Conservation (phyloP, 2,329 filamentous ascomycete species). For the Penicillium sp. region DNA sequence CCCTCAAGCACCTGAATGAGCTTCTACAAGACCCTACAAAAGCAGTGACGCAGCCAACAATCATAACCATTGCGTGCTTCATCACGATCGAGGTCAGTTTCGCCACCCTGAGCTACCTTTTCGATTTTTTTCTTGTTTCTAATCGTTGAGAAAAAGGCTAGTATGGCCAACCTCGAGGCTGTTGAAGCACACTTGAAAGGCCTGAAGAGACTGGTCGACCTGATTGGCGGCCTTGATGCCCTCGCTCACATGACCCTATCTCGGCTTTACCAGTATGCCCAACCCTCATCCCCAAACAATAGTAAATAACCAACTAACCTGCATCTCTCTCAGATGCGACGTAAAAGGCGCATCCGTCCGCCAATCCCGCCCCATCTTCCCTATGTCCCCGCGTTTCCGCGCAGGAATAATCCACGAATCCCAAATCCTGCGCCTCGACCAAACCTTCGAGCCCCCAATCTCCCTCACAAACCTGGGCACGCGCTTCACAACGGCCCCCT, state of each 20-base stretch:
- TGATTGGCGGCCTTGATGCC: conserved; percentile 23
- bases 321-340: not conserved
- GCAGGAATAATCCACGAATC: conserved; percentile 5
- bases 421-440: not conserved
- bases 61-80: conserved; percentile 23
- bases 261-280: conserved; percentile 25
- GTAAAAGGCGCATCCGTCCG: conserved; percentile 1
- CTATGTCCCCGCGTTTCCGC: conserved; percentile 6
- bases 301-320: too few relatives aligned
- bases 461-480: not conserved
- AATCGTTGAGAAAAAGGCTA: conserved; percentile 7
- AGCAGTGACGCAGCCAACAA: conserved; percentile 21
- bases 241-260: conserved; percentile 25
- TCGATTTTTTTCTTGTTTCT: not conserved
- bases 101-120: too few relatives aligned
- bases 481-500: not conserved
- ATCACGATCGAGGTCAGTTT: conserved; percentile 13
- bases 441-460: not conserved
- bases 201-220: conserved; percentile 20
- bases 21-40: conserved; percentile 22
- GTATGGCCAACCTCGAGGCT: conserved; percentile 24
- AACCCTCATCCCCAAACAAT: not conserved
- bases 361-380: conserved; percentile 5
- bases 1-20: conserved; percentile 24
- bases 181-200: conserved; percentile 23